These are phyloP conservation scores for Echinosophora koreensis DNA, from an alignment of 306 rosid genomes.

Conservation along the genomic window DNA sequence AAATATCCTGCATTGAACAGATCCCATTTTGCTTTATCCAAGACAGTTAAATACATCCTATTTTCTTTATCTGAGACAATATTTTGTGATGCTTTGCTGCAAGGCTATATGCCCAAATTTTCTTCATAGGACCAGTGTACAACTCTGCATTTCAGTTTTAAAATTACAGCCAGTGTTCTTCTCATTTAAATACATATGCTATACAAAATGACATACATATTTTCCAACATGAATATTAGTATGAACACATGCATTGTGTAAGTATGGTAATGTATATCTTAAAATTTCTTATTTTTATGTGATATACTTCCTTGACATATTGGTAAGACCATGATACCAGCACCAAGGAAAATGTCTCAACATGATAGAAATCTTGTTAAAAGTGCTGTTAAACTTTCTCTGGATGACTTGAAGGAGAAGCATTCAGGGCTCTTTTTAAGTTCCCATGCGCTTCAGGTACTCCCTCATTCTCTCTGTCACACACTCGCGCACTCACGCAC, in stretches of 20 bases:
- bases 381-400: conserved; percentile 70
- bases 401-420: conserved; percentile 84
- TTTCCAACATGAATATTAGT: conserved; percentile 9
- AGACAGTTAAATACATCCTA: conserved; percentile 13
- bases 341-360: conserved; percentile 58
- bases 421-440: conserved; percentile 80
- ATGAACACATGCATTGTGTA: conserved; percentile 27
- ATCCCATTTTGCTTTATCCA: conserved; percentile 35
- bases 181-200: conserved; percentile 6
- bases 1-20: conserved; percentile 61
- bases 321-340: conserved; percentile 51
- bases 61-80: not conserved
- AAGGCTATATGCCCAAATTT: not conserved
- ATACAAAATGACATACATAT: conserved; percentile 19
- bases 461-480: not conserved
- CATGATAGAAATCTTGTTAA: conserved; percentile 66
- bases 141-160: conserved; percentile 29
- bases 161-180: conserved; percentile 10
- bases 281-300: conserved; percentile 11
- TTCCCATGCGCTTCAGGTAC: conserved; percentile 81
- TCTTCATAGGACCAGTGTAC: not conserved
- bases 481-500: too few relatives aligned
- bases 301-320: conserved; percentile 72
- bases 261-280: conserved; percentile 8
- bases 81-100: conserved; percentile 28